These are phyloP conservation scores for Arthroderma sp. DNA, from an alignment of 2,329 filamentous ascomycete genomes.

Conservation along the genomic window DNA sequence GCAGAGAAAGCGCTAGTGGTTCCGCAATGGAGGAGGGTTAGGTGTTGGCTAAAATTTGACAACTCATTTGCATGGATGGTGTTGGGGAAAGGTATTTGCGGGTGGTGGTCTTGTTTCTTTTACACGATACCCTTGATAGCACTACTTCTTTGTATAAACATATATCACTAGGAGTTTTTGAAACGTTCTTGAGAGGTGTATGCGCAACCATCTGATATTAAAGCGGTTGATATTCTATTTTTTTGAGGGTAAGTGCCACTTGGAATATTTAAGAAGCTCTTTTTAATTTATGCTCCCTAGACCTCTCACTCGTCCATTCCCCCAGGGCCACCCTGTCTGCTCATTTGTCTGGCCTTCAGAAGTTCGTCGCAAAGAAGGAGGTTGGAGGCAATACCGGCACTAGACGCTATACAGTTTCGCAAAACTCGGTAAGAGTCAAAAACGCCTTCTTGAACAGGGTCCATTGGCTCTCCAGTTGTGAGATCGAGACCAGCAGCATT, in stretches of 20 bases:
- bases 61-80: too few species aligned
- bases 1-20: conserved; percentile 12
- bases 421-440: conserved; percentile 94
- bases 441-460: conserved; percentile 80
- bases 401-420: conserved; percentile 84
- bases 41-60: too few species aligned
- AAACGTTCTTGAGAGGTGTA: background rate
- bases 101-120: background rate
- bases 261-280: too few species aligned
- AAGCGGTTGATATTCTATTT: background rate
- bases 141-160: conserved; percentile 2
- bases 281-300: too few species aligned
- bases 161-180: background rate
- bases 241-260: background rate
- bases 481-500: conserved; percentile 79
- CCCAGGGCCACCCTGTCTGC: conserved; percentile 28
- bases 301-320: conserved; percentile 29
- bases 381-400: conserved; percentile 89
- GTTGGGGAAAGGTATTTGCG: background rate
- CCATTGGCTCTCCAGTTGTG: conserved; percentile 81
- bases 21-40: too few species aligned
- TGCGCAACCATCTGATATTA: background rate
- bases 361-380: conserved; percentile 91
- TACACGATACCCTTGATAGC: conserved; percentile 8
- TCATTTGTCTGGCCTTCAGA: conserved; percentile 96